A percentile compares a stretch with the other conserved stretches of the same genome.
Conservation (phyloP, 805 yeast genomes). For the Maudiozyma saulgeensis region DNA sequence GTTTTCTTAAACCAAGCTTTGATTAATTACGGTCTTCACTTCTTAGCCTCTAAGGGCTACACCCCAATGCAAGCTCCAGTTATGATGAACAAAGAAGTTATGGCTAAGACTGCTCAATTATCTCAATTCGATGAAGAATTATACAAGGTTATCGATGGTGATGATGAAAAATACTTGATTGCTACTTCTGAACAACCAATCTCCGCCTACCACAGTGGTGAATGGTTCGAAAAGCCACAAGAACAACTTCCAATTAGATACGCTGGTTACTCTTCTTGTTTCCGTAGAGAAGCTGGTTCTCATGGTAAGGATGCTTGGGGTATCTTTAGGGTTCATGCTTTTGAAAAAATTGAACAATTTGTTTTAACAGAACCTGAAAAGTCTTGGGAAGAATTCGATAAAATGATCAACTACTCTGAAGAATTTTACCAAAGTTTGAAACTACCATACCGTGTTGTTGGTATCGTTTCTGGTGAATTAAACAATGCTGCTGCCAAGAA, state of each 20-base stretch:
- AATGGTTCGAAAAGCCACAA: slow-evolving; percentile 96
- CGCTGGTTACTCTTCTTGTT: slow-evolving; percentile 97
- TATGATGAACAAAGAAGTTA: slow-evolving; percentile 98
- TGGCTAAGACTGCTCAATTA: slow-evolving; percentile 98
- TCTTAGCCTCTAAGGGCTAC: slow-evolving; percentile 71
- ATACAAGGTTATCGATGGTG: slow-evolving; percentile 94
- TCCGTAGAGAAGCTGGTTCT: slow-evolving; percentile 98
- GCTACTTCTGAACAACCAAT: slow-evolving; percentile 99
- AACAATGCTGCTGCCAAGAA: slow-evolving; percentile 99
- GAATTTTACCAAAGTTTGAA: slow-evolving; percentile 87
- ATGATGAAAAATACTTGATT: slow-evolving; percentile 92
- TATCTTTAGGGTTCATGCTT: slow-evolving; percentile 96
- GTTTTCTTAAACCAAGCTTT: slow-evolving; percentile 96
- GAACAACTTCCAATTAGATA: slow-evolving; percentile 95
- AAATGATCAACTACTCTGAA: slow-evolving; percentile 86
- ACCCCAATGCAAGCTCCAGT: slow-evolving; percentile 95
- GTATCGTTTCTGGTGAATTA: slow-evolving; percentile 96
- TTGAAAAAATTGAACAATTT: slow-evolving; percentile 97
- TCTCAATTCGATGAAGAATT: slow-evolving; percentile 97
- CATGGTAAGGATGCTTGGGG: slow-evolving; percentile 99
- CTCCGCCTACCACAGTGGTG: slow-evolving; percentile 92
- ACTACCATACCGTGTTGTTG: slow-evolving; percentile 93
- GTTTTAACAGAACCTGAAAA: slow-evolving; percentile 94
- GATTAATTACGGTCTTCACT: slow-evolving; percentile 88
- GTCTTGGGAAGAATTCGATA: slow-evolving; percentile 95